Percentiles rank a stretch among this genome's conserved stretches.
Evolutionary conservation across 78 protist species (phyloP).

Genomic region (Trichosphaerium sp.): DNA sequence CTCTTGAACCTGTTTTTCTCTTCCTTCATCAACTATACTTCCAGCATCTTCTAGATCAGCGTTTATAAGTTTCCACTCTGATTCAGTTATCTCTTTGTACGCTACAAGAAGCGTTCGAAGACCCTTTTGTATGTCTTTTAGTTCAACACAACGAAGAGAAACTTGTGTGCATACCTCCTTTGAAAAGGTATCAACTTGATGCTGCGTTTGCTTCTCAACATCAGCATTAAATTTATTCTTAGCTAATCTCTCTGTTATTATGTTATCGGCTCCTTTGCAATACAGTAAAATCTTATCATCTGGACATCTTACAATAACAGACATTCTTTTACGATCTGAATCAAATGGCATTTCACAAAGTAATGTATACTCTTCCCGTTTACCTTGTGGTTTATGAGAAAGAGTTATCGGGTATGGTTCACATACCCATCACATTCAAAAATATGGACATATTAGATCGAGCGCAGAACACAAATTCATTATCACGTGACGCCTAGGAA

Average conservation of each 20-base stretch:
- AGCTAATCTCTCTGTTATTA: conserved; percentile 27
- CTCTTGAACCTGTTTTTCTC: conserved; percentile 22
- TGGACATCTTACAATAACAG: conserved; percentile 36
- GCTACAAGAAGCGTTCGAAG: conserved; percentile 80
- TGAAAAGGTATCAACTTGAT: conserved; percentile 28
- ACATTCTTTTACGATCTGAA: conserved; percentile 65
- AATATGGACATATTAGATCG: background rate
- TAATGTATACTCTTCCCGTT: background rate
- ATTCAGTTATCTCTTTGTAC: conserved; percentile 14
- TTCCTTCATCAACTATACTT: conserved; percentile 28
- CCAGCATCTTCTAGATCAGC: conserved; percentile 17
- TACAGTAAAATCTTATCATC: conserved; percentile 12
- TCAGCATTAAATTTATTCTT: conserved; percentile 8
- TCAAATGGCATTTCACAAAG: conserved; percentile 30
- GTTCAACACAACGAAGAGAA: background rate
- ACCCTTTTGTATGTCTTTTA: conserved; percentile 22
- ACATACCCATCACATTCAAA: no score
- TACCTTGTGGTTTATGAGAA: no score
- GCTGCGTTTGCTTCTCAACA: background rate
- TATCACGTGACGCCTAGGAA: conserved; percentile 55
- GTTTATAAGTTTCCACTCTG: background rate
- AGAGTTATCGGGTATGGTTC: no score
- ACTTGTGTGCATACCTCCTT: background rate
- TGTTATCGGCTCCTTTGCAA: conserved; percentile 79
- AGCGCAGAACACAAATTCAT: conserved; percentile 40